Percentiles rank a stretch among this genome's conserved stretches.
phyloP scores from a whole-genome alignment of 805 yeast genomes.

The Schwanniomyces occidentalis region DNA sequence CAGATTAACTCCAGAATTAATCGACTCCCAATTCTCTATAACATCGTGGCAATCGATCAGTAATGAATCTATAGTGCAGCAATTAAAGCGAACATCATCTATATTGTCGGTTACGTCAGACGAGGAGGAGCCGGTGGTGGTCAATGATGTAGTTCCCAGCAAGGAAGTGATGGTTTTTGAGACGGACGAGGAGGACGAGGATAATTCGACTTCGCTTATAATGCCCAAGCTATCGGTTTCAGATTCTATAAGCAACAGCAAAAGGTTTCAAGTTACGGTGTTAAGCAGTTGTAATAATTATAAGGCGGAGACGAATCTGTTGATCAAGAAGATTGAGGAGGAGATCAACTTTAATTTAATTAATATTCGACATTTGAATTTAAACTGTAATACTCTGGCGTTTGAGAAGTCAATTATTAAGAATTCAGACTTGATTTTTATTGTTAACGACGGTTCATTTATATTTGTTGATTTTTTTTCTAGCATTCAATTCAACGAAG shows the following conservation, averaged over 20 bases:
- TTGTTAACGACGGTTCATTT: conserved; percentile 40
- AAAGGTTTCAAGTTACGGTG: conserved; percentile 20
- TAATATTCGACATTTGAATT: conserved; percentile 16
- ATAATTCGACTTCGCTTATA: conserved; percentile 26
- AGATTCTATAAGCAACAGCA: conserved; percentile 9
- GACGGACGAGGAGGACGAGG: conserved; percentile 41
- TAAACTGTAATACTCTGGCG: conserved; percentile 5
- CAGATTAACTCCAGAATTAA: conserved; percentile 8
- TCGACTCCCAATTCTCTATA: conserved; percentile 14
- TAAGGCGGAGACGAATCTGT: conserved; percentile 18
- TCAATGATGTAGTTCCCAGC: not conserved
- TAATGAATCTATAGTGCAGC: conserved; percentile 17
- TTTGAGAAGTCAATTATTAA: conserved; percentile 18
- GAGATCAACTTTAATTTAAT: conserved; percentile 13
- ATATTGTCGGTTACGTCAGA: conserved; percentile 30
- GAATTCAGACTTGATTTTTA: conserved; percentile 29
- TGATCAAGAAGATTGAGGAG: conserved; percentile 17
- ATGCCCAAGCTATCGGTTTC: conserved; percentile 39
- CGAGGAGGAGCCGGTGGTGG: conserved; percentile 18
- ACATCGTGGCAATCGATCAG: conserved; percentile 35
- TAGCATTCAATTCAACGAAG: conserved; percentile 10
- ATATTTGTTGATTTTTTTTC: conserved; percentile 26
- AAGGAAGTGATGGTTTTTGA: conserved; percentile 39
- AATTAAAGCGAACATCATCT: conserved; percentile 6
- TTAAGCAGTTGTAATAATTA: conserved; percentile 19